Base-by-base conservation (phyloP, 2,329 filamentous ascomycete species). In the Sphaceloma murrayae region DNA sequence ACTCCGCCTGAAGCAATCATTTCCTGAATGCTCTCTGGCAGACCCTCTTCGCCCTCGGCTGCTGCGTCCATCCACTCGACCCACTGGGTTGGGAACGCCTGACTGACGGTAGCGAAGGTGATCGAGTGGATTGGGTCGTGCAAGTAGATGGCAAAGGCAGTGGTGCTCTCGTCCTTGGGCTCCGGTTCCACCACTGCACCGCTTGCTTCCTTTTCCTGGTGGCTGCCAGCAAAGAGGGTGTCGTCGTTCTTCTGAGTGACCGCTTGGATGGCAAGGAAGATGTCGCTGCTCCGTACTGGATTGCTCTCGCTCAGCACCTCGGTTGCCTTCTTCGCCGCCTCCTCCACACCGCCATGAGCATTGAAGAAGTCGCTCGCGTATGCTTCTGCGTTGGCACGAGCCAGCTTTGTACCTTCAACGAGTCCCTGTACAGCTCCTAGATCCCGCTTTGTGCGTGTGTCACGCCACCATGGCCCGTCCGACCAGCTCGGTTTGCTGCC, bases 401-500 rank as follows among this genome's bases (percentile, higher is more conserved):
- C 88, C 18, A 98, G 78, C 66, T 96, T 94, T 14, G 86, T 93
- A 47, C 85, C 91, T 62, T 94, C 89, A 9, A 80, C 73, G 0
- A 91, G 65, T 9, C 91, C 89, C 51, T 79, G 80, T 39, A 96
- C 81, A 1, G 82, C 68, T 43, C 85, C 84, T 5, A 96, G 70
- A 54, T 85, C 85, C 46, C 91, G 80, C 46, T 80, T 74, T 38
- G 67, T 70, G 9, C 44, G 45, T 7, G 55, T 54, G 62, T 79
- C 79, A 52, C 88, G 78, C 89, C 91, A 98, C 91, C 91, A 98
- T 2, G 91, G 91, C 0, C 91, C 91, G 56, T 96, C 89, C 36
- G 79, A 82, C 88, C 91, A 98, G 49, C 83, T 82, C 27, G 74
- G 72, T 19, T 69, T 67, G 13, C 67, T 69, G 42, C 43, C 39